Percentiles rank a stretch among this genome's conserved stretches.
These are phyloP conservation scores for Aspergillus wentii DNA, from an alignment of 495 filamentous ascomycete genomes.

Conservation along the genomic window DNA sequence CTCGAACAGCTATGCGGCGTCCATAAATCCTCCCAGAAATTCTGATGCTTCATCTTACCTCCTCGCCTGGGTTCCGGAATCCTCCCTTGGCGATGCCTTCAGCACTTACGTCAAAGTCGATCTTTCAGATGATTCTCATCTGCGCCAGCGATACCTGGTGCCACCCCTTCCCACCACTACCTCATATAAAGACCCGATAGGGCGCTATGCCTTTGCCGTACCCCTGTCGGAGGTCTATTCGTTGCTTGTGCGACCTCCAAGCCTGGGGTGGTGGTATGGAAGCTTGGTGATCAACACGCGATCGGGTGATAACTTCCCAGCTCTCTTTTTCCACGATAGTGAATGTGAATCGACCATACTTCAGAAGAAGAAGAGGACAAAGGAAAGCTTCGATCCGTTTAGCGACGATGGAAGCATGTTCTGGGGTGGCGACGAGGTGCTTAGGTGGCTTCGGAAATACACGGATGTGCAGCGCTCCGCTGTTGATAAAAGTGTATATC, in stretches of 20 bases:
- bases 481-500: constrained; percentile 82
- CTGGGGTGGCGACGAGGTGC: constrained; percentile 95
- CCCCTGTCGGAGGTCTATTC: constrained; percentile 88
- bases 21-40: constrained; percentile 48
- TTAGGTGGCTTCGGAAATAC: constrained; percentile 85
- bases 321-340: constrained; percentile 93
- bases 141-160: constrained; percentile 84
- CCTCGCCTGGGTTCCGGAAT: constrained; percentile 92
- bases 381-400: constrained; percentile 87
- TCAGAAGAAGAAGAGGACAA: constrained; percentile 79
- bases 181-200: constrained; percentile 62
- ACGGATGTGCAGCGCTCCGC: constrained; percentile 73
- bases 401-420: constrained; percentile 79
- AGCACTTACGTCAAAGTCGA: constrained; percentile 94
- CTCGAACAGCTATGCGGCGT: constrained; percentile 13
- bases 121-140: constrained; percentile 74
- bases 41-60: constrained; percentile 61
- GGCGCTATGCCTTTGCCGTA: constrained; percentile 87
- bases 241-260: constrained; percentile 84
- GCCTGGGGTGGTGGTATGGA: constrained; percentile 96
- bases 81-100: constrained; percentile 77
- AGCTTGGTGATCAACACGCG: constrained; percentile 88
- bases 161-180: constrained; percentile 80
- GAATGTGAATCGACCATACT: constrained; percentile 95
- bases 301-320: constrained; percentile 86